Evolutionary conservation across 2,329 filamentous ascomycete species (phyloP).

Genomic region (Fusarium xyrophilum): DNA sequence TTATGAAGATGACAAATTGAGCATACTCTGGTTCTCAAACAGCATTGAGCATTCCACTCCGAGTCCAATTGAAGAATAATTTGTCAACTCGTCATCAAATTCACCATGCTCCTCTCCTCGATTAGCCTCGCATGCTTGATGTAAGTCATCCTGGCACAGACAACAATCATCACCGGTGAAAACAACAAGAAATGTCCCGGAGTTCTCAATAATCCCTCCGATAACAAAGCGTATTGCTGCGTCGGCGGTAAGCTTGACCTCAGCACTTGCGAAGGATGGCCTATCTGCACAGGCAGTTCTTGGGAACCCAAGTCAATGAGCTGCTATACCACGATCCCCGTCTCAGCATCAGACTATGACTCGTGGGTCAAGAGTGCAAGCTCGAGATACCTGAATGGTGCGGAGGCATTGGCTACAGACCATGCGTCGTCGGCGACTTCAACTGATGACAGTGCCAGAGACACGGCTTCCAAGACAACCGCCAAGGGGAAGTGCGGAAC

Average conservation of each 20-base stretch:
- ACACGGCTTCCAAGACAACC: not conserved
- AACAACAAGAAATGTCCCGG: conserved; percentile 1
- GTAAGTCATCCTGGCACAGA: not conserved
- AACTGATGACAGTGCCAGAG: not conserved
- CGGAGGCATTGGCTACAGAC: not conserved
- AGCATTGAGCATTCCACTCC: not conserved
- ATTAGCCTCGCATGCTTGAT: not conserved
- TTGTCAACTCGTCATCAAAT: not conserved
- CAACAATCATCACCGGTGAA: not conserved
- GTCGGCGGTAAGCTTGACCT: conserved; percentile 10
- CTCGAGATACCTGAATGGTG: not conserved
- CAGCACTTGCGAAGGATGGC: conserved; percentile 20
- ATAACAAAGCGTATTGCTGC: conserved; percentile 5
- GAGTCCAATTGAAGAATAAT: not conserved
- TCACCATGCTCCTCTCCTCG: not conserved
- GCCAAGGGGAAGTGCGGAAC: too few species aligned
- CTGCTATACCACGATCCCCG: not conserved
- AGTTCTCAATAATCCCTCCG: not conserved
- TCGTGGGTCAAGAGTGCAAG: conserved; percentile 7
- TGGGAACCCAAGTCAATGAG: not conserved
- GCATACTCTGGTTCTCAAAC: too few species aligned
- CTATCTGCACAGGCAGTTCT: conserved; percentile 11
- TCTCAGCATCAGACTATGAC: conserved; percentile 7
- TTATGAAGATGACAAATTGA: not conserved
- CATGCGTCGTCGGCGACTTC: not conserved